These are phyloP conservation scores for Hyaloraphidium curvatum DNA, from an alignment of 192 early-diverging fungal species.

Conservation along the genomic window DNA sequence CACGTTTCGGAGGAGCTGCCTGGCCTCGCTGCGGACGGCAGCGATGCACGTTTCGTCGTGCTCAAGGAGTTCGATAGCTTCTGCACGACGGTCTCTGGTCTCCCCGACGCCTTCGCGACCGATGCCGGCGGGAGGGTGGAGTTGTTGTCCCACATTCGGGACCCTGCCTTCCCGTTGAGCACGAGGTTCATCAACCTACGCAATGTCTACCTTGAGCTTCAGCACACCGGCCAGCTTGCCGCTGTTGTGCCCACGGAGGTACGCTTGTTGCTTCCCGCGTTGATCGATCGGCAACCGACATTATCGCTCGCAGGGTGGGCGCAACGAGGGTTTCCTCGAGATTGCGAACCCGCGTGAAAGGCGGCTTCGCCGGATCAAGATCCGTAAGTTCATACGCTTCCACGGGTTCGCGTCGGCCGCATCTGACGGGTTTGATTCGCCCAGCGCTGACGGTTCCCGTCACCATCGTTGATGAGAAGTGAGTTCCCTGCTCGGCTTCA, in stretches of 20 bases:
- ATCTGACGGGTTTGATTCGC: no score
- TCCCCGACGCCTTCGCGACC: background rate
- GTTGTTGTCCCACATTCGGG: background rate
- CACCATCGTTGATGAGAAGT: background rate
- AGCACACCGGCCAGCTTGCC: slow-evolving; percentile 26
- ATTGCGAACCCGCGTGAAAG: slow-evolving; percentile 24
- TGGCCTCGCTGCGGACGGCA: background rate
- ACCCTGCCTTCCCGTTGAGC: background rate
- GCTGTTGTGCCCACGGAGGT: slow-evolving; percentile 26
- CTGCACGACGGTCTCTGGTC: background rate
- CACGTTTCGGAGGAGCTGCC: background rate
- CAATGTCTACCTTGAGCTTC: slow-evolving; percentile 21
- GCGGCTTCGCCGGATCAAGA: slow-evolving; percentile 26
- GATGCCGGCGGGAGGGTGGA: background rate
- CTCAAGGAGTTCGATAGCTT: background rate
- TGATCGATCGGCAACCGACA: background rate
- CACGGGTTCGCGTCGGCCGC: no score
- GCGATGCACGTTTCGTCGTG: background rate
- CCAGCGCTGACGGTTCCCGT: slow-evolving; percentile 26
- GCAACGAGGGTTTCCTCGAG: slow-evolving; percentile 31
- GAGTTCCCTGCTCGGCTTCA: no score
- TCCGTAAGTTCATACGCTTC: no score
- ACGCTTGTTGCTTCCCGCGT: background rate
- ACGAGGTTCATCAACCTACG: slow-evolving; percentile 25
- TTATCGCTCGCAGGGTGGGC: slow-evolving; percentile 21